Evolutionary conservation across 164 flowering plant species (phyloP), one percentile per base, ranked within the genome.

Genomic region (Warburgia ugandensis): DNA sequence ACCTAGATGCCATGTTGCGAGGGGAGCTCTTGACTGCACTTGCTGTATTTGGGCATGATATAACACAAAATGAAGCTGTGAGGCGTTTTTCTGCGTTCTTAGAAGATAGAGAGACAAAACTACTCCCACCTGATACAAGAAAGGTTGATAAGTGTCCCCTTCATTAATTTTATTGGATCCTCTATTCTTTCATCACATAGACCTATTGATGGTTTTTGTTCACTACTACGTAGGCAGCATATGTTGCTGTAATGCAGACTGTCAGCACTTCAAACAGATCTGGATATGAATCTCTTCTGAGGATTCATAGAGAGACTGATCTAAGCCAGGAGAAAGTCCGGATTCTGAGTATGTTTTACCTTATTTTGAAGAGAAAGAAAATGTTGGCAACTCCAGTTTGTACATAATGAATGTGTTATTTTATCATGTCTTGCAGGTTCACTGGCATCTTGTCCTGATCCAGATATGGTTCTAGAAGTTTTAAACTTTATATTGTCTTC

Each of bases 151-250:
- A 45, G 16, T 27, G 4, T 17, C 3, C 27, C 8, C 27, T 5
- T 11, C 46, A 5, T 25, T 0, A 3, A 12, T 9, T 13, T 7
- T 40, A 4, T 17, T 3, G 21, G 22, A 13, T 13, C 31, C 49
- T 0, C 6, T 42, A 31, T 16, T 3, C n/a, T n/a, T n/a, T n/a
- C n/a, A n/a, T n/a, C n/a, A n/a, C n/a, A n/a, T n/a, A n/a, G n/a
- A n/a, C n/a, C n/a, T n/a, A n/a, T n/a, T n/a, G n/a, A n/a, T n/a
- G n/a, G n/a, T n/a, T n/a, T n/a, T n/a, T n/a, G n/a, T n/a, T n/a
- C n/a, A n/a, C n/a, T n/a, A n/a, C n/a, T n/a, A n/a, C n/a, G 63
- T 71, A 91, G 98, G 86, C 95, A 40, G 79, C 78, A 35, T 91
- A 91, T 72, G 74, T 77, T 5, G 87, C 95, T 53, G 84, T 87